Conservation (phyloP, 345 rosid genomes). For the Eucalyptus cloeziana region DNA sequence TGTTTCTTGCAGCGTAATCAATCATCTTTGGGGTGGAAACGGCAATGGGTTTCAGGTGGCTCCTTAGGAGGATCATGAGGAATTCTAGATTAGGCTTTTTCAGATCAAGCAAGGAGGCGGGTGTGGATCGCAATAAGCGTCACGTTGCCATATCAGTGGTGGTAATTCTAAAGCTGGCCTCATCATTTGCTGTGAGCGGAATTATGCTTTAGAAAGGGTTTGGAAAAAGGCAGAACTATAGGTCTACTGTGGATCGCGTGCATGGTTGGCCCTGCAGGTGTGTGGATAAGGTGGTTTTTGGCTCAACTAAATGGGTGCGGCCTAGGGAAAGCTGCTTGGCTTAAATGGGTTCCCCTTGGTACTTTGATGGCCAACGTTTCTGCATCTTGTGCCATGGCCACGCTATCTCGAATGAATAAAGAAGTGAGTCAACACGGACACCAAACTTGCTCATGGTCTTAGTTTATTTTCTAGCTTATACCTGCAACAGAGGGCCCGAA, state of each 20-base stretch:
- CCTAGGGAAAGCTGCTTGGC: conserved; percentile 37
- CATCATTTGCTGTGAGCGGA: conserved; percentile 37
- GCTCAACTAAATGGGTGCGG: conserved; percentile 82
- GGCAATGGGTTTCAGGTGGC: conserved; percentile 61
- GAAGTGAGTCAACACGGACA: conserved; percentile 17
- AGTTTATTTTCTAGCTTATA: not conserved
- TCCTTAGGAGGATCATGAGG: conserved; percentile 5
- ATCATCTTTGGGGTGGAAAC: conserved; percentile 65
- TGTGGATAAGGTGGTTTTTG: conserved; percentile 91
- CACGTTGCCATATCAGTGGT: conserved; percentile 22
- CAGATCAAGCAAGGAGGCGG: not conserved
- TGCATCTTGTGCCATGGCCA: conserved; percentile 70
- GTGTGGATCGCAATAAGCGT: conserved; percentile 16
- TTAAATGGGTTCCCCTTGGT: conserved; percentile 76
- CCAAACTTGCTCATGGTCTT: not conserved
- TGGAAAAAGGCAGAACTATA: conserved; percentile 13
- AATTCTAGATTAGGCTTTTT: not conserved
- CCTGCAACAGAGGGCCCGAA: not conserved
- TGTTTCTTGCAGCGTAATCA: conserved; percentile 62
- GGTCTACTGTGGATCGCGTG: conserved; percentile 73
- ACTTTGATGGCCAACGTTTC: conserved; percentile 68
- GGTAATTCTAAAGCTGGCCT: conserved; percentile 14
- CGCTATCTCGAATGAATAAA: conserved; percentile 43
- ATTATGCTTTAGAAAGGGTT: conserved; percentile 27
- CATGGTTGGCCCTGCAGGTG: conserved; percentile 70